A percentile compares a stretch with the other conserved stretches of the same genome.
phyloP scores from a whole-genome alignment of 2,329 filamentous ascomycete species.

The Fusarium oxysporum region DNA sequence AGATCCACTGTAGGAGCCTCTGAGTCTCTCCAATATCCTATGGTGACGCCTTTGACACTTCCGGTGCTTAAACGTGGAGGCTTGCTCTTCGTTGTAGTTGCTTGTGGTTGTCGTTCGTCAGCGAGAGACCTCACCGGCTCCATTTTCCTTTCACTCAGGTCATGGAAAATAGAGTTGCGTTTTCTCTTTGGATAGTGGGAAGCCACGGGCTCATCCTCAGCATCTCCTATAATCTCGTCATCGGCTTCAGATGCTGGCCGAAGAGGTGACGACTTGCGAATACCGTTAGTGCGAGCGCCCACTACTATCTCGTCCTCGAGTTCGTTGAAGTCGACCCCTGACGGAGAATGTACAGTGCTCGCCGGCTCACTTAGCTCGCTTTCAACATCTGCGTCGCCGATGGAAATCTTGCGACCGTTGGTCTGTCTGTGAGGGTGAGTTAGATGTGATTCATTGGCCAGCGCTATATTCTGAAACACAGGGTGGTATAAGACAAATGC shows the following conservation, averaged over 20 bases:
- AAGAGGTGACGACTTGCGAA: conserved; percentile 51
- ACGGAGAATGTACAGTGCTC: conserved; percentile 52
- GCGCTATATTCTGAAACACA: background rate
- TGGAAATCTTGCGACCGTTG: conserved; percentile 46
- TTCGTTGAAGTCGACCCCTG: conserved; percentile 52
- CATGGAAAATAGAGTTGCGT: conserved; percentile 61
- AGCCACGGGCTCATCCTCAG: conserved; percentile 52
- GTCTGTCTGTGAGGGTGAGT: conserved; percentile 42
- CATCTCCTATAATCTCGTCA: conserved; percentile 59
- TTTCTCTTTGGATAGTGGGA: conserved; percentile 67
- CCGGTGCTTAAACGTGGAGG: conserved; percentile 45
- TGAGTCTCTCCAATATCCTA: conserved; percentile 73
- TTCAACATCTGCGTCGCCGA: conserved; percentile 55
- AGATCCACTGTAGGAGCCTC: conserved; percentile 58
- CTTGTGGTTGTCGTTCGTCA: conserved; percentile 45
- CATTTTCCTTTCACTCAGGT: conserved; percentile 62
- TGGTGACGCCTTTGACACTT: conserved; percentile 59
- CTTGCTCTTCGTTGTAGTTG: conserved; percentile 43
- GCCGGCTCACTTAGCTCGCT: conserved; percentile 59
- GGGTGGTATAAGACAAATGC: background rate
- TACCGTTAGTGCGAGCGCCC: conserved; percentile 55
- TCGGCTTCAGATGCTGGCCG: conserved; percentile 51
- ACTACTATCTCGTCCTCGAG: conserved; percentile 67
- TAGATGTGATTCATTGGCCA: conserved; percentile 31
- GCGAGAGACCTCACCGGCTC: conserved; percentile 51